These are phyloP conservation scores for Penicillium sp. DNA, from an alignment of 2,329 filamentous ascomycete species.

Conservation along the genomic window DNA sequence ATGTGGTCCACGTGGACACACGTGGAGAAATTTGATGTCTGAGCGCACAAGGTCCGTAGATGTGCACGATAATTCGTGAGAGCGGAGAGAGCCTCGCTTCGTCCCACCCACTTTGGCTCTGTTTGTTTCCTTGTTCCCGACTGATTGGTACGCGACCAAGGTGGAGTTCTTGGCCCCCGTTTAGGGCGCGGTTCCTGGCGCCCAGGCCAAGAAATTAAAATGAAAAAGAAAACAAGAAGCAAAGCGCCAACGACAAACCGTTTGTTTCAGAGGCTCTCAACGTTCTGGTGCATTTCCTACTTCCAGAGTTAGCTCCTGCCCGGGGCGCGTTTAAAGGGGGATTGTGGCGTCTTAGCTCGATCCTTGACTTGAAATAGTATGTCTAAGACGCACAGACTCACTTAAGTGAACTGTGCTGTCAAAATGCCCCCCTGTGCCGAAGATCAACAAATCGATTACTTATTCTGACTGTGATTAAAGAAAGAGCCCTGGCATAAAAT, in stretches of 20 bases:
- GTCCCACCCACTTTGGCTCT: constrained; percentile 3
- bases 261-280: neutral
- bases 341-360: neutral
- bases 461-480: neutral
- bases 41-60: constrained; percentile 10
- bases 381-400: neutral
- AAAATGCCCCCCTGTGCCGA: neutral
- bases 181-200: neutral
- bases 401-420: neutral
- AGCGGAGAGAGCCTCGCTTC: constrained; percentile 10
- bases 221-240: neutral
- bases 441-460: neutral
- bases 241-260: neutral
- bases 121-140: neutral
- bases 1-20: constrained; percentile 39
- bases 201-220: neutral
- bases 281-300: neutral
- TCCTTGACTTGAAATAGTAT: neutral
- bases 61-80: neutral
- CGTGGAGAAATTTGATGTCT: constrained; percentile 29
- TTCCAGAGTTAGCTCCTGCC: neutral
- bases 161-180: neutral
- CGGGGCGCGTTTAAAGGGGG: constrained; percentile 1
- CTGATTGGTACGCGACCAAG: neutral
- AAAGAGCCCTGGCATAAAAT: neutral